Percentiles rank a stretch among this genome's conserved stretches.
These are phyloP conservation scores for Diaporthe velutina DNA, from an alignment of 2,329 filamentous ascomycete genomes.

Conservation along the genomic window DNA sequence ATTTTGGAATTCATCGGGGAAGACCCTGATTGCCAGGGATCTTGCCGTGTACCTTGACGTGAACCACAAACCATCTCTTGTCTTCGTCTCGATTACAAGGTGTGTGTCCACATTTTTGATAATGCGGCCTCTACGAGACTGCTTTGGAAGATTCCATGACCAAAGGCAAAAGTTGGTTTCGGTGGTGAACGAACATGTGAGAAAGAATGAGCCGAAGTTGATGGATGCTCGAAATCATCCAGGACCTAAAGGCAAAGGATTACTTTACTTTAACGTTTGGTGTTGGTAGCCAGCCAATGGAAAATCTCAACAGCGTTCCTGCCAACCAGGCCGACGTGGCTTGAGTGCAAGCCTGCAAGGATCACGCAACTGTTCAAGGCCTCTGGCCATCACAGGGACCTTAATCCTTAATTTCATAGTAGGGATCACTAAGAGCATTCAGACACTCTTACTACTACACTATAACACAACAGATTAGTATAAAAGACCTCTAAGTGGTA, in stretches of 20 bases:
- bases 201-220: background rate
- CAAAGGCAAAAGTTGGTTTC: background rate
- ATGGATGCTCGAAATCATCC: background rate
- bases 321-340: background rate
- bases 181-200: no score
- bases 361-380: no score
- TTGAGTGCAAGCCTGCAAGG: no score
- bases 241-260: no score
- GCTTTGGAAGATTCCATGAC: background rate
- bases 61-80: background rate
- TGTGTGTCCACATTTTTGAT: conserved; percentile 7
- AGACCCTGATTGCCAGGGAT: background rate
- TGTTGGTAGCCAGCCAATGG: background rate
- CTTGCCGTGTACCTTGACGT: conserved; percentile 11
- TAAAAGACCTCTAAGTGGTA: no score
- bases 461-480: no score
- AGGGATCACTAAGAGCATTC: no score
- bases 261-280: background rate
- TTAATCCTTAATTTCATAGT: no score
- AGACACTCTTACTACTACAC: no score
- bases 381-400: no score
- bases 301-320: background rate
- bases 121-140: conserved; percentile 17
- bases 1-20: background rate
- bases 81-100: conserved; percentile 19